phyloP scores from a whole-genome alignment of 2,329 filamentous ascomycete species.

The Lachnellula arida region DNA sequence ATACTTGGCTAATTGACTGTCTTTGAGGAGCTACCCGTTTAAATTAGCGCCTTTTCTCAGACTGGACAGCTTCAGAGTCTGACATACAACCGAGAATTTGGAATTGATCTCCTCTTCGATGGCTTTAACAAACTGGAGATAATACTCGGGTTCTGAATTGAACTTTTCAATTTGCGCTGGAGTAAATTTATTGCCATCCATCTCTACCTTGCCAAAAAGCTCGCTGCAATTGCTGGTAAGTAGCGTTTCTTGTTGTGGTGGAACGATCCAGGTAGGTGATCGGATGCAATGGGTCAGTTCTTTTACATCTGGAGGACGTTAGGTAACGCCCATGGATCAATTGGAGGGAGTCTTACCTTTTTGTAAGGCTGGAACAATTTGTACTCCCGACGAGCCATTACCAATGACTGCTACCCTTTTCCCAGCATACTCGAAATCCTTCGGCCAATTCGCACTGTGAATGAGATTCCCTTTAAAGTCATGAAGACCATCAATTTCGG shows the following conservation, averaged over 20 bases:
- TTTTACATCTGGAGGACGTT: constrained; percentile 29
- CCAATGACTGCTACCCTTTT: constrained; percentile 47
- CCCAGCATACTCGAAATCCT: constrained; percentile 40
- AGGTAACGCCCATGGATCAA: not conserved
- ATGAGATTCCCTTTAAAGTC: constrained; percentile 44
- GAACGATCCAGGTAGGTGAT: constrained; percentile 41
- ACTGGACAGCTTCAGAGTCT: not conserved
- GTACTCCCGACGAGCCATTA: constrained; percentile 48
- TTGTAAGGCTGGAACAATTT: constrained; percentile 45
- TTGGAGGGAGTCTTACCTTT: constrained; percentile 11
- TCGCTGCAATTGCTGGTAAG: constrained; percentile 34
- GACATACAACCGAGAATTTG: constrained; percentile 27
- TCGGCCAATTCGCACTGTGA: constrained; percentile 59
- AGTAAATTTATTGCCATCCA: constrained; percentile 40
- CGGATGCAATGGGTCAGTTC: constrained; percentile 41
- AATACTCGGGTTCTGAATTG: constrained; percentile 41
- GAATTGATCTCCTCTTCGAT: constrained; percentile 37
- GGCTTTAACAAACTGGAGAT: constrained; percentile 42
- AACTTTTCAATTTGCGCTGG: constrained; percentile 45
- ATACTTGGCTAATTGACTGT: constrained; percentile 4
- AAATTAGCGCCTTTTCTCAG: constrained; percentile 30
- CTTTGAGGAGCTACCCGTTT: constrained; percentile 30
- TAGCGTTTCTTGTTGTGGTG: constrained; percentile 36
- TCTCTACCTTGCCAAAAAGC: constrained; percentile 37
- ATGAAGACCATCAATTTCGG: constrained; percentile 53